Evolutionary conservation across 441 rosid species (phyloP), one percentile per base, ranked within the genome.

Genomic region (Lepidium campestre): DNA sequence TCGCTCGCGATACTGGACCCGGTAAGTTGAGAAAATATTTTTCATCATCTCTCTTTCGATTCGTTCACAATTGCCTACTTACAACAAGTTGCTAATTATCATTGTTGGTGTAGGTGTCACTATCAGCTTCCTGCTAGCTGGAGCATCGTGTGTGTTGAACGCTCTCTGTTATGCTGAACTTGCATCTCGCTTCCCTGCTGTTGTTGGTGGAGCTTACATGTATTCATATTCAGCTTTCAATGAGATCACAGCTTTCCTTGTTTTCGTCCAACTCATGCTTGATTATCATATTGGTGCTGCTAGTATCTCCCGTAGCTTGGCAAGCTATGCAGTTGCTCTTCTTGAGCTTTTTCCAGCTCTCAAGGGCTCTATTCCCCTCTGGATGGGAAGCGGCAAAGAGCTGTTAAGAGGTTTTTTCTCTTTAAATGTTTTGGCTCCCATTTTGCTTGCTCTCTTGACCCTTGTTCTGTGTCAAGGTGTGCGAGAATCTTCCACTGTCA

Each of bases 261-360:
- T 94, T 23, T 94, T 94, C 71, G 83, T 86, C 4, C 99, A 94
- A 53, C 76, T 94, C 59, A 91, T 89, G 99, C 77, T 89, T 54
- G 99, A 94, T 67, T 94, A 94, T 72, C 99, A 94, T 72, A 91
- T 94, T 10, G 99, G 96, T 9, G 98, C 98, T 1, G 99, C 98
- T 50, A 94, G 96, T 71, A 94, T 94, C 63, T 94, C 99, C 0
- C 85, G 98, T 40, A 94, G 99, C 65, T 80, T 94, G 69, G 89
- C 97, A 1, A 84, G 97, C 78, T 94, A 91, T 77, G 81, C 86
- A 2, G 80, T 86, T 62, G 57, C 92, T 2, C 45, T 91, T 55
- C 79, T 89, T 27, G 96, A 91, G 82, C 85, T 91, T 29, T 83
- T 83, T 72, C 94, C 98, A 1, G 54, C 79, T 70, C 49, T 94